These are phyloP conservation scores for Hypoxylon sp. DNA, from an alignment of 2,329 filamentous ascomycete species.

Conservation along the genomic window DNA sequence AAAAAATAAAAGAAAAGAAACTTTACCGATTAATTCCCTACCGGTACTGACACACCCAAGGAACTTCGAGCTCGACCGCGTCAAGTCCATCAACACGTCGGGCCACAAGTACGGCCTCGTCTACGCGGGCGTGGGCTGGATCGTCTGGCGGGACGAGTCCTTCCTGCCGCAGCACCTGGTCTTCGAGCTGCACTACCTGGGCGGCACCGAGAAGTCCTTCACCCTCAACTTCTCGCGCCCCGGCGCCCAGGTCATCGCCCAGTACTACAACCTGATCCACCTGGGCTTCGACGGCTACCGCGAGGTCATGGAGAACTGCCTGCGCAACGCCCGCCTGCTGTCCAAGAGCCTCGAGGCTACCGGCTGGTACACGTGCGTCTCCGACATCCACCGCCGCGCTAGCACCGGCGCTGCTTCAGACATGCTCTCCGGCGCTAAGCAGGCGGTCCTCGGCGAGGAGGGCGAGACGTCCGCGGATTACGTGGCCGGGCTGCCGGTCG, in stretches of 20 bases:
- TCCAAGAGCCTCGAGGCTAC: conserved; percentile 75
- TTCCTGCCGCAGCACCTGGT: conserved; percentile 77
- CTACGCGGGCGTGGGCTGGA: conserved; percentile 78
- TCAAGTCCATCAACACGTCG: conserved; percentile 77
- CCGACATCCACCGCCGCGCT: conserved; percentile 75
- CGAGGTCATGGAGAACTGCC: conserved; percentile 75
- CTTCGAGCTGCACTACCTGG: conserved; percentile 79
- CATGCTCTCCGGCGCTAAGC: conserved; percentile 53
- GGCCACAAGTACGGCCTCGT: conserved; percentile 73
- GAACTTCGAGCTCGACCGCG: conserved; percentile 73
- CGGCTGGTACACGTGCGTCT: conserved; percentile 76
- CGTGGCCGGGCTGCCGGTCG: conserved; percentile 76
- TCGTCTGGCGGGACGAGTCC: conserved; percentile 76
- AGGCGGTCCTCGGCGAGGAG: conserved; percentile 57
- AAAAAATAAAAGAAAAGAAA: not conserved
- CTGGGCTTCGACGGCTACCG: conserved; percentile 77
- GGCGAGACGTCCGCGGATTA: conserved; percentile 72
- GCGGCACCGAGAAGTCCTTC: conserved; percentile 79
- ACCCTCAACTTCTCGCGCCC: conserved; percentile 81
- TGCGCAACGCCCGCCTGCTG: conserved; percentile 75
- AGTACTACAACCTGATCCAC: conserved; percentile 82
- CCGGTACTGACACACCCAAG: conserved; percentile 36
- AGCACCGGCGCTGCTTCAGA: conserved; percentile 55
- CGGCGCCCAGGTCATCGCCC: conserved; percentile 77
- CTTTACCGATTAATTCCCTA: not conserved